Conservation (phyloP, 352 stramenopile genomes). For the Pythium sukuiense region DNA sequence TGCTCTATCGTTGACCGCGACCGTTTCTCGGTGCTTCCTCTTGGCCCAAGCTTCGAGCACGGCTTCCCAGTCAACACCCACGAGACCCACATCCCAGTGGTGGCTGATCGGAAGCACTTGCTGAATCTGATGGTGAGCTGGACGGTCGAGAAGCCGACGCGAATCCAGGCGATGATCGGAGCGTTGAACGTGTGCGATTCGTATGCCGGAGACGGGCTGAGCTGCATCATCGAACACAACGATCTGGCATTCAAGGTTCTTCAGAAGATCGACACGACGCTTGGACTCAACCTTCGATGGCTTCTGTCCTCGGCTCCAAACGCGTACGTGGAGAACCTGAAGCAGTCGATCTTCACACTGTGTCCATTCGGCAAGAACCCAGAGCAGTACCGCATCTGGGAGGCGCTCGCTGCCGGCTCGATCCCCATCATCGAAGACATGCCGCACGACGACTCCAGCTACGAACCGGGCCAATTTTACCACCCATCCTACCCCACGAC, state of each 20-base stretch:
- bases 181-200: constrained; percentile 41
- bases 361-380: constrained; percentile 66
- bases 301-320: constrained; percentile 46
- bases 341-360: constrained; percentile 60
- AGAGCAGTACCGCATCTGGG: constrained; percentile 71
- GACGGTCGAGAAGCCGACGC: constrained; percentile 62
- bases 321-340: constrained; percentile 53
- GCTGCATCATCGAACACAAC: constrained; percentile 59
- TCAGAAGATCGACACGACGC: constrained; percentile 44
- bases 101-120: constrained; percentile 34
- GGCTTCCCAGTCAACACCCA: constrained; percentile 59
- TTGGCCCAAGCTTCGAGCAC: constrained; percentile 64
- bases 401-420: constrained; percentile 56
- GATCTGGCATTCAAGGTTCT: constrained; percentile 60
- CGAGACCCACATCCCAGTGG: constrained; percentile 24
- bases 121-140: constrained; percentile 72
- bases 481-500: constrained; percentile 59
- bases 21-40: constrained; percentile 44
- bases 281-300: constrained; percentile 49
- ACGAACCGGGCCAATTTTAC: constrained; percentile 9
- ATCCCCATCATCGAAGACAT: constrained; percentile 68
- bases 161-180: constrained; percentile 58
- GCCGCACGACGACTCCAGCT: constrained; percentile 11
- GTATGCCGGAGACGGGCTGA: not conserved
- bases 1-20: constrained; percentile 56